These are phyloP conservation scores for Alternaria ventricosa DNA, from an alignment of 2,329 filamentous ascomycete genomes.

Conservation along the genomic window DNA sequence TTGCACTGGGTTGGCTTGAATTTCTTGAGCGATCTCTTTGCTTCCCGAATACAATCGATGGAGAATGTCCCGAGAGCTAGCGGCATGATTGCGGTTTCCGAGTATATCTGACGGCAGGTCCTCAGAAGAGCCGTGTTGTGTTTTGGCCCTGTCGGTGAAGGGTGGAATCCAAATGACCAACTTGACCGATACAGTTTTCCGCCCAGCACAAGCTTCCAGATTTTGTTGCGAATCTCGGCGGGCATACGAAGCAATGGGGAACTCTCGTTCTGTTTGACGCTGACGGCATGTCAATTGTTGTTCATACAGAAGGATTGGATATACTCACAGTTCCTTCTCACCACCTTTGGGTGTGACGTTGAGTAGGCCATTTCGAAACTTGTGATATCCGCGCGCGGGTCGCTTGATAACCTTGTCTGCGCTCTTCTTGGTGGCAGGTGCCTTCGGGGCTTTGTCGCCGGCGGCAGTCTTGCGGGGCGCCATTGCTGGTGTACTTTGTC, in stretches of 20 bases:
- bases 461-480: neutral
- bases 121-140: conserved; percentile 2
- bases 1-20: neutral
- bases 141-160: neutral
- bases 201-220: conserved; percentile 23
- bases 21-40: neutral
- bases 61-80: neutral
- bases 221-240: conserved; percentile 16
- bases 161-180: neutral
- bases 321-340: conserved; percentile 16
- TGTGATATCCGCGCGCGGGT: conserved; percentile 21
- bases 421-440: neutral
- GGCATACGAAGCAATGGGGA: conserved; percentile 23
- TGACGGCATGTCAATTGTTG: neutral
- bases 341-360: conserved; percentile 20
- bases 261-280: conserved; percentile 9
- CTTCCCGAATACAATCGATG: rapidly evolving
- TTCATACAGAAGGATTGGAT: neutral
- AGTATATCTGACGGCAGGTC: conserved; percentile 20
- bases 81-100: conserved; percentile 8
- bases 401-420: conserved; percentile 13
- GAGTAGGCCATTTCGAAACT: conserved; percentile 19
- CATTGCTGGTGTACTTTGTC: neutral
- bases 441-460: neutral
- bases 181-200: neutral